phyloP scores from a whole-genome alignment of 75 land plant genomes.

The Sequoiadendron giganteum region DNA sequence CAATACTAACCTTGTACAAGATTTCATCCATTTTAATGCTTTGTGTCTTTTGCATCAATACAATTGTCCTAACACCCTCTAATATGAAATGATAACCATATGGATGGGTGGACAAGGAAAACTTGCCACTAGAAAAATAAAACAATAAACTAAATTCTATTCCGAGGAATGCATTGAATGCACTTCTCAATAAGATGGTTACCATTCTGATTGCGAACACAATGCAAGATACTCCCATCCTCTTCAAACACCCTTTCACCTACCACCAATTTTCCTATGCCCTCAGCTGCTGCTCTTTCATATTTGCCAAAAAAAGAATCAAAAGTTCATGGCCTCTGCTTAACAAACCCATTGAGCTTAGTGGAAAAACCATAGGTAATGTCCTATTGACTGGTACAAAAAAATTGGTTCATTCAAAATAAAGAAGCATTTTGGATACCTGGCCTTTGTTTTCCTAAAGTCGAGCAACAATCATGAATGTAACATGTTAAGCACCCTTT shows the following conservation, averaged over 20 bases:
- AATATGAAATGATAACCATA: too few species aligned
- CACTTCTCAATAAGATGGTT: too few species aligned
- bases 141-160: too few species aligned
- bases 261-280: conserved; percentile 8
- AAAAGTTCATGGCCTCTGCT: conserved; percentile 49
- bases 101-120: too few species aligned
- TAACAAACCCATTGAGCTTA: conserved; percentile 8
- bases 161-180: too few species aligned
- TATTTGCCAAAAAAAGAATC: conserved; percentile 57
- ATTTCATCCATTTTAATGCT: too few species aligned
- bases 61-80: too few species aligned
- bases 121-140: too few species aligned
- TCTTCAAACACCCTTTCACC: conserved; percentile 50
- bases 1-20: too few species aligned
- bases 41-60: too few species aligned
- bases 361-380: neutral
- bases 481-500: neutral
- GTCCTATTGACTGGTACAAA: neutral
- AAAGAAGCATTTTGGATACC: neutral
- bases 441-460: neutral
- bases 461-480: neutral
- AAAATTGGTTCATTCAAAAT: neutral
- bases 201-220: too few species aligned
- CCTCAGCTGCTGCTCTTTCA: conserved; percentile 50
- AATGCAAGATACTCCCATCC: too few species aligned